Base-by-base conservation (phyloP, 176 grass and related monocot species). In the Alloteropsis semialata region DNA sequence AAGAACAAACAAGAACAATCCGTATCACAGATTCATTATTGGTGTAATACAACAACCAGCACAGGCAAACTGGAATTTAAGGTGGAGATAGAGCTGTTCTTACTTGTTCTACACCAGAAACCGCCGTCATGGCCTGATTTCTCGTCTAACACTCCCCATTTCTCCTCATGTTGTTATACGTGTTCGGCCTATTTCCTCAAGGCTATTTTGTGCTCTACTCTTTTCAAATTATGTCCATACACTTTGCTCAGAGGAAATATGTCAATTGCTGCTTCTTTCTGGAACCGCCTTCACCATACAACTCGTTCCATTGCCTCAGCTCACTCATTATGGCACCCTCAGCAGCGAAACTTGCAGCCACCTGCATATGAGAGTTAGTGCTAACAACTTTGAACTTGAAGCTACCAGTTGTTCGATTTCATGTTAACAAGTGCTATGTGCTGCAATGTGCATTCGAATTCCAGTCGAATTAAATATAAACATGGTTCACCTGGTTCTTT, bases 291-390 rank as follows among this genome's bases (percentile, higher is more conserved):
- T 99, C 96, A 0, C 96, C 96, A 19, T 96, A 99, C 72, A 90
- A 83, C 30, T 99, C 93, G 42, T 99, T 99, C 96, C 96, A 99
- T 81, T 99, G 93, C 89, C 77, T 92, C 79, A 99, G 69, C 76
- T 99, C 96, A 5, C 85, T 55, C 96, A 99, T 99, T 82, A 96
- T 83, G 25, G 96, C 74, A 14, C 96, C 93, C 90, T 96, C 96
- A 0, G 80, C 49, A 41, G 96, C 77, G 46, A 93, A 95, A 74
- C 96, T 96, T 54, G 96, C 91, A 27, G 96, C 93, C 22, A 96
- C 93, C 93, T 99, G 89, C 57, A 85, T 79, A 80, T 72, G 7
- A 44, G 71, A 77, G 69, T 89, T 86, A 53, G n/a, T 18, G 44
- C 66, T 74, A 79, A 54, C 60, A 67, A 68, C 10, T 46, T 48